A percentile compares a stretch with the other conserved stretches of the same genome.
Evolutionary conservation across 2,329 filamentous ascomycete species (phyloP).

Genomic region (Colletotrichum magnum): DNA sequence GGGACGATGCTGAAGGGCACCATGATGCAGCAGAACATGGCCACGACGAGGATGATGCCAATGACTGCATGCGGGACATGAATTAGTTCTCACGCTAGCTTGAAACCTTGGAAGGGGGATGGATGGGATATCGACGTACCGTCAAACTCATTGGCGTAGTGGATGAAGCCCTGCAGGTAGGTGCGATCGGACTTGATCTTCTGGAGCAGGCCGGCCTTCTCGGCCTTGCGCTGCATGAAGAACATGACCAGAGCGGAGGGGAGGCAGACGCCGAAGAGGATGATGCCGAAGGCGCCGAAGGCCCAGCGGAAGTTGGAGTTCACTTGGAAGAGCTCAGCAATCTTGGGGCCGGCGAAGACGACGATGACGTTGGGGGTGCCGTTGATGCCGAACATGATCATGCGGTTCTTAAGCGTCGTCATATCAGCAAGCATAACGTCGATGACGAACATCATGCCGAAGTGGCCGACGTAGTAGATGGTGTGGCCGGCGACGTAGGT

Average conservation of each 20-base stretch:
- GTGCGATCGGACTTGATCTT: constrained; percentile 32
- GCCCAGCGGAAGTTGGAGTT: constrained; percentile 60
- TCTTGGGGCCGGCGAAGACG: constrained; percentile 59
- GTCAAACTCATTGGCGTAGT: constrained; percentile 40
- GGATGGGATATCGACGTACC: constrained; percentile 6
- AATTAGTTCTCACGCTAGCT: neutral
- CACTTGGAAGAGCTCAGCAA: constrained; percentile 56
- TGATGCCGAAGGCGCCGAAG: constrained; percentile 75
- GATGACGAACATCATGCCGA: constrained; percentile 57
- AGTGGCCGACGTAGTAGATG: constrained; percentile 73
- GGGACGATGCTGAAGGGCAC: constrained; percentile 69
- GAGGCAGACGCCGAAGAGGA: constrained; percentile 64
- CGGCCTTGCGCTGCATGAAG: constrained; percentile 61
- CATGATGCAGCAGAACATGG: constrained; percentile 66
- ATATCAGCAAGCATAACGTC: constrained; percentile 60
- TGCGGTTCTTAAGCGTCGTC: constrained; percentile 59
- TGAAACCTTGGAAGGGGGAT: neutral
- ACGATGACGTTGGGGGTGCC: constrained; percentile 59
- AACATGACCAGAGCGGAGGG: constrained; percentile 54
- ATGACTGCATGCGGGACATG: constrained; percentile 48
- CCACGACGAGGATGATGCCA: constrained; percentile 64
- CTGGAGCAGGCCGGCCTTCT: constrained; percentile 57
- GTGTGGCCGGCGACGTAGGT: constrained; percentile 73
- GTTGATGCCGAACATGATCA: constrained; percentile 59
- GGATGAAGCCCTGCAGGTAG: constrained; percentile 34